These are phyloP conservation scores for Vitis riparia DNA, from an alignment of 164 flowering plant species.

Conservation along the genomic window DNA sequence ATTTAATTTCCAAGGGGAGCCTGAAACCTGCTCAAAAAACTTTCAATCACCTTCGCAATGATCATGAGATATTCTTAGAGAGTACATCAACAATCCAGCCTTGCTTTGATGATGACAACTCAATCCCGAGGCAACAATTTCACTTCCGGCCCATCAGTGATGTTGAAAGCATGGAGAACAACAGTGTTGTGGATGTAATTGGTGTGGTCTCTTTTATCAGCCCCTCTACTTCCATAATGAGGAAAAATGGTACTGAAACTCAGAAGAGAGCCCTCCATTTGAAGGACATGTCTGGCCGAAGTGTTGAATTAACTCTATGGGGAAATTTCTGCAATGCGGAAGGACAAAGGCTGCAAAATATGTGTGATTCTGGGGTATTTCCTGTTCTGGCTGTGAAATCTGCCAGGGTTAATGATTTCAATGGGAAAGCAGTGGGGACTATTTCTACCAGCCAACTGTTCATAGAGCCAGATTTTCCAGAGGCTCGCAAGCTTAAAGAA, in stretches of 20 bases:
- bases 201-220: conserved; percentile 78
- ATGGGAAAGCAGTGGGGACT: conserved; percentile 85
- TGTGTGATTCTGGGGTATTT: conserved; percentile 74
- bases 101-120: conserved; percentile 69
- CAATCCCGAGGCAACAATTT: conserved; percentile 81
- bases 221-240: conserved; percentile 68
- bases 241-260: conserved; percentile 88
- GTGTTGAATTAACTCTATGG: conserved; percentile 96
- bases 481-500: conserved; percentile 56
- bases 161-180: conserved; percentile 68
- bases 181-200: conserved; percentile 72
- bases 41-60: conserved; percentile 77
- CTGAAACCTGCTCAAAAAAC: conserved; percentile 79
- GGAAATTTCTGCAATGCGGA: conserved; percentile 84
- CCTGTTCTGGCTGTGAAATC: conserved; percentile 93
- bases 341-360: conserved; percentile 70
- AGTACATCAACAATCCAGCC: conserved; percentile 63
- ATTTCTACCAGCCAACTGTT: conserved; percentile 65
- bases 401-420: conserved; percentile 78
- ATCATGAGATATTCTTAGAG: conserved; percentile 73
- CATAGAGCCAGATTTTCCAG: conserved; percentile 82
- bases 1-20: conserved; percentile 76
- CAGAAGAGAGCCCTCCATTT: conserved; percentile 73
- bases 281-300: conserved; percentile 92
- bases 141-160: conserved; percentile 77